phyloP scores from a whole-genome alignment of 2,329 filamentous ascomycete genomes.

The Periconia macrospinosa region DNA sequence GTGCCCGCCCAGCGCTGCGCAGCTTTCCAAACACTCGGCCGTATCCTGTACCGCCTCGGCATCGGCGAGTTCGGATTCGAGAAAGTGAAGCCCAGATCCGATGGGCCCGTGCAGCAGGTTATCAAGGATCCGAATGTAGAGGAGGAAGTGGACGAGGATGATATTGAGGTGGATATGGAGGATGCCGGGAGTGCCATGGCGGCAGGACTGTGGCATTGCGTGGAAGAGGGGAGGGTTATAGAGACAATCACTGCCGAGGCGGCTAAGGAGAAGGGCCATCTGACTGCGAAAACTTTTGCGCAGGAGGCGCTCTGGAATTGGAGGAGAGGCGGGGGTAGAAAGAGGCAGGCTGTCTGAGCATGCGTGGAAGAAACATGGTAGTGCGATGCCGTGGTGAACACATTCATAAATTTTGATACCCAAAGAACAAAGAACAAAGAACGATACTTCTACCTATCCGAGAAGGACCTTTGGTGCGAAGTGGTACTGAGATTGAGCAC shows the following conservation, averaged over 20 bases:
- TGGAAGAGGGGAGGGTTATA: slow-evolving; percentile 76
- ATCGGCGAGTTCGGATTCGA: slow-evolving; percentile 68
- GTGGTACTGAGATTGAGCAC: too few species aligned
- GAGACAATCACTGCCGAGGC: slow-evolving; percentile 78
- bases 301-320: slow-evolving; percentile 89
- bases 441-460: too few species aligned
- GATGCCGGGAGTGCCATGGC: slow-evolving; percentile 52
- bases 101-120: slow-evolving; percentile 51
- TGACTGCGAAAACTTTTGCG: slow-evolving; percentile 81
- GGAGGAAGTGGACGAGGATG: slow-evolving; percentile 42
- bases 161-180: slow-evolving; percentile 40
- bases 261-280: slow-evolving; percentile 67
- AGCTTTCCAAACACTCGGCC: slow-evolving; percentile 86
- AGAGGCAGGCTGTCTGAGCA: slow-evolving; percentile 54
- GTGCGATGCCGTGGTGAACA: background rate
- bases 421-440: background rate
- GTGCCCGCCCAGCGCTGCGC: slow-evolving; percentile 88
- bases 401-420: background rate
- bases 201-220: slow-evolving; percentile 78
- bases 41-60: slow-evolving; percentile 81
- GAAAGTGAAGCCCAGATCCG: slow-evolving; percentile 33
- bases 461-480: too few species aligned
- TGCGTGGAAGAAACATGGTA: background rate
- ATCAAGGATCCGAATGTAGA: slow-evolving; percentile 44
- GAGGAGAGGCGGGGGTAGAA: slow-evolving; percentile 68